Evolutionary conservation across 345 rosid genomes (phyloP), one percentile per base, ranked within the genome.

Genomic region (Melaleuca quinquenervia): DNA sequence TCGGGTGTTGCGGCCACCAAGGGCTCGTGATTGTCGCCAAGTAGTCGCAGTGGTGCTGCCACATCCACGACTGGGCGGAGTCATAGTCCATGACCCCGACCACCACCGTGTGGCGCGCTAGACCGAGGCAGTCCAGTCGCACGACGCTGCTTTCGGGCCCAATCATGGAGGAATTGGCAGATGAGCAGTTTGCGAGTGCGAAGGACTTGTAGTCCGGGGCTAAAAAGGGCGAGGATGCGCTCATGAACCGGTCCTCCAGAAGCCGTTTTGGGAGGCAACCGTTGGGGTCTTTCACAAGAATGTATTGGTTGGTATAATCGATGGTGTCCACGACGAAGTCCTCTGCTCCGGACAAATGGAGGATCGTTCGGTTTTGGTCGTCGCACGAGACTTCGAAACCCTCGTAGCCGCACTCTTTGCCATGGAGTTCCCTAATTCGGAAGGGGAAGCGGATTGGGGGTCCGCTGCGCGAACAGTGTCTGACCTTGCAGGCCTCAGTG

Each of bases 321-420:
- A 70, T 84, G 49, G 21, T 5, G 27, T 62, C 44, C 41, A 70
- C 60, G 9, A 41, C 14, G 11, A 84, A 84, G 55, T 84, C 26
- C 8, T 24, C 86, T 10, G 22, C 50, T 21, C 11, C 60, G 6
- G 56, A 52, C 55, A 84, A 24, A 76, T 16, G 26, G 82, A 84
- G 20, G 60, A 84, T 27, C 3, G 54, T 60, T 62, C 5, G 54
- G 12, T 10, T 60, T 41, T 7, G 1, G 32, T 13, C 2, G 53
- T 58, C 45, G 18, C 80, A 84, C 45, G 14, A n/a, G 78, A 60
- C 49, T 29, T 84, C 85, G 24, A 60, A 84, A n/a, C 54, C 75
- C 53, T 8, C 2, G 85, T 36, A 16, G 20, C 85, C 76, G 11
- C 85, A 84, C 26, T 15, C 3, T 27, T 45, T 76, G 32, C 7